Evolutionary conservation across 768 basidiomycete genomes (phyloP), one percentile per base, ranked within the genome.

Genomic region (Termitomyces sp.): DNA sequence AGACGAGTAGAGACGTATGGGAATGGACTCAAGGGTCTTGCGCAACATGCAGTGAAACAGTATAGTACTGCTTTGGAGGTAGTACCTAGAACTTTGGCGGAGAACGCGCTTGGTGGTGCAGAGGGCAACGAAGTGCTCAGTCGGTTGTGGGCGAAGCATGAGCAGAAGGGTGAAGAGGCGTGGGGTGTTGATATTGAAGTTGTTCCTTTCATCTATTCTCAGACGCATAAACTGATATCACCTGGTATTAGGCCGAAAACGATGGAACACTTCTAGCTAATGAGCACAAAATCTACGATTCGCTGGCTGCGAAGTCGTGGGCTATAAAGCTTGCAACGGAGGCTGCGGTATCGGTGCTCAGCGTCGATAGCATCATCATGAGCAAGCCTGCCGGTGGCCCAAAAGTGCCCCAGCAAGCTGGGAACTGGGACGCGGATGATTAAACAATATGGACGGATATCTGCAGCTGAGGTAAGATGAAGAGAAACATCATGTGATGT

Each of bases 281-380:
- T 20, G 39, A n/a, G 39, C 39, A 41, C n/a, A 20, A 9, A 4
- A 41, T 41, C 39, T 41, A 41, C 8, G 39, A 41, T 41, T 41
- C 39, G n/a, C 39, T 41, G 6, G 90, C 86, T 9, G 90, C 92
- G 18, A 96, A 95, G 71, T 76, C 86, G 4, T 96, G 94, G 93
- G 93, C 92, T 2, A 83, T 97, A 64, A 80, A 83, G 58, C 81
- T 94, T 22, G 94, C 88, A 16, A 93, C 92, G 0, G 94, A 97
- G 68, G 92, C 94, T 16, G 94, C 94, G 1, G 81, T 90, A 90
- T 75, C 93, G 9, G 39, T 41, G n/a, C 39, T 41, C 9, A 41
- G 39, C 8, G 39, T 41, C n/a, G 39, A 41, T 20, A 41, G 39
- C n/a, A 41, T 41, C 39, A 41, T 41, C n/a, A 41, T 41, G 39